Evolutionary conservation across 305 asterid genomes (phyloP).

Genomic region (Fraxinus xanthoxyloides): DNA sequence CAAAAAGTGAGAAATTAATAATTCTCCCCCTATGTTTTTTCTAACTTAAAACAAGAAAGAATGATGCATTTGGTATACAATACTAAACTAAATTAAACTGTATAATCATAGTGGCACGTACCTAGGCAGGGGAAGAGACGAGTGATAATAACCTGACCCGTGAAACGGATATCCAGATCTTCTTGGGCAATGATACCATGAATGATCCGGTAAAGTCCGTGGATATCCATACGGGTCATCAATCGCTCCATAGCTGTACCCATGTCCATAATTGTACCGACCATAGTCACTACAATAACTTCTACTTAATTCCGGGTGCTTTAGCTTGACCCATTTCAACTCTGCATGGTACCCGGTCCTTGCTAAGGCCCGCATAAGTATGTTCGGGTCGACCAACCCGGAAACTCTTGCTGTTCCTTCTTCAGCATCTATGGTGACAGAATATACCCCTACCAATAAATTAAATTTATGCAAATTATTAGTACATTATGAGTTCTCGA

Average conservation of each 20-base stretch:
- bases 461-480: not conserved
- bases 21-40: too few relatives aligned
- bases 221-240: not conserved
- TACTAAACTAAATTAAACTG: too few relatives aligned
- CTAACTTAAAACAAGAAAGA: not conserved
- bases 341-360: not conserved
- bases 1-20: not conserved
- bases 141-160: not conserved
- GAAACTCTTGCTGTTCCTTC: slow-evolving; percentile 33
- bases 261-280: not conserved
- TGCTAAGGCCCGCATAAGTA: slow-evolving; percentile 19
- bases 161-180: not conserved
- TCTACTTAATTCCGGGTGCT: slow-evolving; percentile 17
- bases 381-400: slow-evolving; percentile 54
- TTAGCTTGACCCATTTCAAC: not conserved
- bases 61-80: not conserved
- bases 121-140: not conserved
- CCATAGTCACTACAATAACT: not conserved
- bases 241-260: not conserved
- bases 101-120: not conserved
- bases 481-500: not conserved
- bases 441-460: slow-evolving; percentile 33
- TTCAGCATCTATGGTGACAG: slow-evolving; percentile 39
- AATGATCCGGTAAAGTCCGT: not conserved
- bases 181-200: not conserved